Percentiles rank a stretch among this genome's conserved stretches.
phyloP scores from a whole-genome alignment of 495 filamentous ascomycete species.

The Lepraria neglecta region DNA sequence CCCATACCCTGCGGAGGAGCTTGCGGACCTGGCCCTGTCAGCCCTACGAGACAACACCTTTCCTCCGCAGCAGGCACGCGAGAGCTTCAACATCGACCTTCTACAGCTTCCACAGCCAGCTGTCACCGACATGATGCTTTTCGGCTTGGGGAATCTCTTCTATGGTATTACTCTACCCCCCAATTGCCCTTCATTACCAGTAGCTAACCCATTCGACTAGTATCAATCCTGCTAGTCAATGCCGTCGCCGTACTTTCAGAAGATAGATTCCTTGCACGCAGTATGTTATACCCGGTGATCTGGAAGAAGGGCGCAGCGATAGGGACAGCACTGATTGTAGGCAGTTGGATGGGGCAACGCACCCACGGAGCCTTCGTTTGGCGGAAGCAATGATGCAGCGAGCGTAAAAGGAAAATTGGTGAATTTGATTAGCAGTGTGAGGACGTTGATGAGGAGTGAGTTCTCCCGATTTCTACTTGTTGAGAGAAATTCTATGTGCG shows the following conservation, averaged over 20 bases:
- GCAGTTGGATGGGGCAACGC: conserved; percentile 74
- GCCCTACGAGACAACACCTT: conserved; percentile 22
- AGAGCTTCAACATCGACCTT: not conserved
- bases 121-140: conserved; percentile 53
- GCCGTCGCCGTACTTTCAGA: conserved; percentile 92
- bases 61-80: conserved; percentile 9
- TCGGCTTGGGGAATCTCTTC: conserved; percentile 65
- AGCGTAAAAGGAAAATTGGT: conserved; percentile 84
- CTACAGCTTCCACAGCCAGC: not conserved
- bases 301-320: not conserved
- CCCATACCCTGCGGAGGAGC: not conserved
- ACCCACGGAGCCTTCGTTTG: conserved; percentile 65
- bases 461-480: conserved; percentile 21
- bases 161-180: conserved; percentile 47
- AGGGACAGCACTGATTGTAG: conserved; percentile 4
- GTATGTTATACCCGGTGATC: conserved; percentile 46
- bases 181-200: conserved; percentile 16
- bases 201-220: conserved; percentile 37
- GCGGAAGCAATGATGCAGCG: conserved; percentile 57
- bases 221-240: conserved; percentile 81
- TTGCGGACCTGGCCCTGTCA: conserved; percentile 9
- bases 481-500: not conserved
- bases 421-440: conserved; percentile 81
- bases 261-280: conserved; percentile 93
- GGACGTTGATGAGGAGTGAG: conserved; percentile 93